Base-by-base conservation (phyloP, 495 filamentous ascomycete genomes). In the Pseudevernia furfuracea region DNA sequence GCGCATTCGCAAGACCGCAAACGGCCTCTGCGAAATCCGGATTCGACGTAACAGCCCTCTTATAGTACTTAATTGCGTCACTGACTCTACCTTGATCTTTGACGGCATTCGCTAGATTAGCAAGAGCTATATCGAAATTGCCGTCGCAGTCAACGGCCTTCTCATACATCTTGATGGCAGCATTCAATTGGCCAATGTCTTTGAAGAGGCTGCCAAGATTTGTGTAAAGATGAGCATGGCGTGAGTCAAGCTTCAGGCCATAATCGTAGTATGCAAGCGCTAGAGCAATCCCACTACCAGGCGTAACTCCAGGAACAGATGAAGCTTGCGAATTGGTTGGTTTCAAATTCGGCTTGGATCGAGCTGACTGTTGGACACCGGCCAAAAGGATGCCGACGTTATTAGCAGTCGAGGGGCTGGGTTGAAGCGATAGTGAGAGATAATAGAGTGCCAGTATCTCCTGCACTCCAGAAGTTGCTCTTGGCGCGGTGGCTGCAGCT, bases 391-490 rank as follows among this genome's bases (percentile, higher is more conserved):
- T 99, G 7, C 94, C 94, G 49, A 99, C 95, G 73, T 99, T 99
- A 70, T 99, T 99, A 17, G 94, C 94, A 0, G 94, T 99, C 9
- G 95, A 97, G 28, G 94, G 94, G 70, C 94, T 97, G 28, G 94
- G 92, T 64, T 96, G 93, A 12, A 99, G 81, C 0, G 95, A 95
- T 30, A 99, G 79, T 8, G 95, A 97, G 3, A 99, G 82, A 68
- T 99, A 99, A 71, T 99, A 99, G 15, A 99, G 82, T 5, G 92
- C 91, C 21, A 99, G 74, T 52, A 99, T 99, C 68, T 99, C 94
- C 38, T 91, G 87, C 10, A 97, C 91, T 3, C 90, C 87, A 48
- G 88, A 85, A 5, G 87, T 82, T 15, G 87, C 78, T 48, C 86
- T 78, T 30, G 79, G 78, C 44, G 81, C 79, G 38, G 85, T 81